Conservation (phyloP, 768 basidiomycete genomes). For the Inosperma sp. region DNA sequence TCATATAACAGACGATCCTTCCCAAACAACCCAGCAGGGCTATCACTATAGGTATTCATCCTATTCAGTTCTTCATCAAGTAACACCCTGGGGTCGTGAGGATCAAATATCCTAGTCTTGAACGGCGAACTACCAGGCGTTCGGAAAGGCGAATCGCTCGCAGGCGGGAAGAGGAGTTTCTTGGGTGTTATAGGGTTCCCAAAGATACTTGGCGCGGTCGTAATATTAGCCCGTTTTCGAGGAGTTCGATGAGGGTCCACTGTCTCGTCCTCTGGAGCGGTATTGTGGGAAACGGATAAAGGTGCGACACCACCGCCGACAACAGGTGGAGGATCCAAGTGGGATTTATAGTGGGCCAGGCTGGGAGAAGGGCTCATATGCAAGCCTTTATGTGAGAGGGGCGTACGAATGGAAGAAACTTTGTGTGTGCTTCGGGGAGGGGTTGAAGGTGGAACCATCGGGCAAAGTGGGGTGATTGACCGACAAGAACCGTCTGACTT, state of each 20-base stretch:
- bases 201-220: constrained; percentile 17
- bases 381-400: constrained; percentile 61
- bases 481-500: constrained; percentile 18
- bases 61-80: constrained; percentile 71
- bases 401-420: constrained; percentile 60
- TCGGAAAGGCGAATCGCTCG: constrained; percentile 38
- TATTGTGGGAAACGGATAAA: constrained; percentile 19
- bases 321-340: constrained; percentile 60
- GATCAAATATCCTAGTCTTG: constrained; percentile 49
- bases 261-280: constrained; percentile 23
- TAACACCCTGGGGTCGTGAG: constrained; percentile 62
- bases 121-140: constrained; percentile 20
- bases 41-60: constrained; percentile 46
- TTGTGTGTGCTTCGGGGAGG: constrained; percentile 35
- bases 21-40: constrained; percentile 66
- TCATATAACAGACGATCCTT: constrained; percentile 57
- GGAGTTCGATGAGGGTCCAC: constrained; percentile 37
- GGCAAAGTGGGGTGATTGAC: constrained; percentile 26
- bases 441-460: constrained; percentile 34
- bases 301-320: constrained; percentile 23
- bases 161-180: constrained; percentile 34
- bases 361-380: constrained; percentile 68
- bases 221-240: constrained; percentile 29
- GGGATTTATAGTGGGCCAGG: constrained; percentile 63
- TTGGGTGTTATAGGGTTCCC: constrained; percentile 37